Base-by-base conservation (phyloP, 1,284 basidiomycete species). In the Rhodotorula sp. region DNA sequence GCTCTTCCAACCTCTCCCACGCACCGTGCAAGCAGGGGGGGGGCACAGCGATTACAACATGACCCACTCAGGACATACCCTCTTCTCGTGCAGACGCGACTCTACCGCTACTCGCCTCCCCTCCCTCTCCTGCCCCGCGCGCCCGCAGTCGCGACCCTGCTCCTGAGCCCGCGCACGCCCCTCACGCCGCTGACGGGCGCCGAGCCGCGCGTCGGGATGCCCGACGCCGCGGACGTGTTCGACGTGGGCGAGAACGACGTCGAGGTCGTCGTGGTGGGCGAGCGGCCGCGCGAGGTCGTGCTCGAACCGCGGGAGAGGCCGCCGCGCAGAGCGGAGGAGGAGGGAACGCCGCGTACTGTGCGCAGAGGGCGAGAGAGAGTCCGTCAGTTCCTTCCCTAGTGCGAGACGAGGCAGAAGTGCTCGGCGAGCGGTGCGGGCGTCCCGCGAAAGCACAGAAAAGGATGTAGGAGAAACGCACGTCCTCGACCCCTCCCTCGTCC, bases 151-250 rank as follows among this genome's bases (percentile, higher is more conserved):
- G 23, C 73, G 25, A 45, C 16, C 53, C 62, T 45, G 42, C 73
- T 74, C 42, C 73, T 64, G 19, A 74, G n/a, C 21, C 73, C 73
- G 5, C 73, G 19, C 34, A 71, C 70, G 19, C 73, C 73, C 46
- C 73, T 57, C 41, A 74, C 73, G 3, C 73, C 73, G 14, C 67
- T 70, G 2, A 74, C 73, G 41, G 53, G 16, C 57, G 45, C 27
- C 42, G 42, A 21, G 13, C 48, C 49, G 60, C 61, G 61, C 23
- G 50, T 61, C 10, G 61, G 61, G n/a, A 61, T 61, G 14, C 61
- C 61, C 7, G 60, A 61, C 0, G 48, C 21, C 9, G 27, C 10
- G 7, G 60, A 44, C 4, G 60, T 50, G 44, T 34, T 8, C 17
- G 61, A 44, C 8, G 25, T 12, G 44, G n/a, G 34, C 19, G 48